These are phyloP conservation scores for Wickerhamomyces sydowiorum DNA, from an alignment of 805 yeast species.

Conservation along the genomic window DNA sequence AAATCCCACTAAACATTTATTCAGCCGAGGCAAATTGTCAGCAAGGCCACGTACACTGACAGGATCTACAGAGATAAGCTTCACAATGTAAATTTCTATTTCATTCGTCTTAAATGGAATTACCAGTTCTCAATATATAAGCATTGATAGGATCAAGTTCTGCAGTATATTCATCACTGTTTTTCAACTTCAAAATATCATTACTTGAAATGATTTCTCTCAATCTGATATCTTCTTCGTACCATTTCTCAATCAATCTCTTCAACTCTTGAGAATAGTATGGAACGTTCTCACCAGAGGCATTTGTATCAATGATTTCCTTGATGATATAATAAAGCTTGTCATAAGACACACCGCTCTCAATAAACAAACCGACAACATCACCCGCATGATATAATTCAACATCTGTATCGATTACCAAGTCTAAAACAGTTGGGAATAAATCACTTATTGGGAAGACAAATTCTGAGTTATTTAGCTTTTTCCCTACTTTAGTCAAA, in stretches of 20 bases:
- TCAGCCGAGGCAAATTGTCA: no score
- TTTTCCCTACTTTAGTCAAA: constrained; percentile 48
- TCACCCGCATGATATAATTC: constrained; percentile 36
- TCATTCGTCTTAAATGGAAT: constrained; percentile 5
- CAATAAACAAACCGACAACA: constrained; percentile 55
- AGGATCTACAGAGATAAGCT: no score
- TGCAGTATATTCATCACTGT: constrained; percentile 39
- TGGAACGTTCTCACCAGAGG: constrained; percentile 44
- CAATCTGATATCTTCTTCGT: constrained; percentile 53
- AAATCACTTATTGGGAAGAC: constrained; percentile 76
- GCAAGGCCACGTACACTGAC: no score
- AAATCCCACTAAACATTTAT: no score
- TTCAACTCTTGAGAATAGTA: constrained; percentile 53
- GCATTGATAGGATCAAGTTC: constrained; percentile 54
- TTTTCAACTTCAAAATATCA: constrained; percentile 27
- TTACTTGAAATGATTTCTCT: constrained; percentile 38
- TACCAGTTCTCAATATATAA: constrained; percentile 28
- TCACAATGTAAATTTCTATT: no score
- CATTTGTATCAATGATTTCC: constrained; percentile 55
- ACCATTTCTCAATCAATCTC: constrained; percentile 64
- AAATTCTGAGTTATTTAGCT: constrained; percentile 61
- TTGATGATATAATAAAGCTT: constrained; percentile 60
- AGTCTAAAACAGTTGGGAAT: constrained; percentile 56
- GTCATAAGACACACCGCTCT: constrained; percentile 58
- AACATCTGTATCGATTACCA: constrained; percentile 40